phyloP scores from a whole-genome alignment of 345 rosid genomes.

The Trapa incisa region DNA sequence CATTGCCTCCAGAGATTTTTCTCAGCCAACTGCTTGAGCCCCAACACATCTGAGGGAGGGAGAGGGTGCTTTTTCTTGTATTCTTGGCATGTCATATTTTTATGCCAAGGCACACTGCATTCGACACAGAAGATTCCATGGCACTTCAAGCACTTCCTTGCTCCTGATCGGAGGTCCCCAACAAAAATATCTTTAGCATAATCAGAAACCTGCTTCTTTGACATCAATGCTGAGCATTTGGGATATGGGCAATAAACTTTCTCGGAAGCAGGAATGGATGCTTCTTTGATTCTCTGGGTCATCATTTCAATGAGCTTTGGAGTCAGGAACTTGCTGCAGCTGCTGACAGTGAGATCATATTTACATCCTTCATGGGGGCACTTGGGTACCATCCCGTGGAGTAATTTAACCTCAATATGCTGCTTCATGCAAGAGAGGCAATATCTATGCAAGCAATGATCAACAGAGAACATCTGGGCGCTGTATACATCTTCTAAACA shows the following conservation, averaged over 20 bases:
- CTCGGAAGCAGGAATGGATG: slow-evolving; percentile 42
- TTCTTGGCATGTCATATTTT: slow-evolving; percentile 24
- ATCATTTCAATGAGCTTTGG: slow-evolving; percentile 44
- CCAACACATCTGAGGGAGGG: slow-evolving; percentile 28
- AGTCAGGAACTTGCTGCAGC: slow-evolving; percentile 47
- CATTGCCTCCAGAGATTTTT: slow-evolving; percentile 50
- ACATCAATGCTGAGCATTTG: slow-evolving; percentile 69
- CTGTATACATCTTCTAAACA: slow-evolving; percentile 54
- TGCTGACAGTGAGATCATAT: slow-evolving; percentile 37
- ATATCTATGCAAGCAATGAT: slow-evolving; percentile 58
- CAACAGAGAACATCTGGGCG: slow-evolving; percentile 44
- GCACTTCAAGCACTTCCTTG: slow-evolving; percentile 59
- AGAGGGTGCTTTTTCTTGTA: slow-evolving; percentile 33
- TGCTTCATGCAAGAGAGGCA: slow-evolving; percentile 79
- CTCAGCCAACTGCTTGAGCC: slow-evolving; percentile 38
- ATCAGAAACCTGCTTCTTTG: slow-evolving; percentile 31
- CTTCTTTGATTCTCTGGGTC: slow-evolving; percentile 53
- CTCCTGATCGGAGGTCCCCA: slow-evolving; percentile 22
- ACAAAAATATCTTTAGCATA: slow-evolving; percentile 19
- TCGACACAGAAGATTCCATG: slow-evolving; percentile 36
- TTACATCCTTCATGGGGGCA: slow-evolving; percentile 70
- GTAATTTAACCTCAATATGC: slow-evolving; percentile 66
- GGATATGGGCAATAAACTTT: slow-evolving; percentile 73
- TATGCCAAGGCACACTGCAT: slow-evolving; percentile 84
- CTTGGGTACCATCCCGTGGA: slow-evolving; percentile 41